Conservation (phyloP, 441 rosid genomes). For the Adansonia gregorii region DNA sequence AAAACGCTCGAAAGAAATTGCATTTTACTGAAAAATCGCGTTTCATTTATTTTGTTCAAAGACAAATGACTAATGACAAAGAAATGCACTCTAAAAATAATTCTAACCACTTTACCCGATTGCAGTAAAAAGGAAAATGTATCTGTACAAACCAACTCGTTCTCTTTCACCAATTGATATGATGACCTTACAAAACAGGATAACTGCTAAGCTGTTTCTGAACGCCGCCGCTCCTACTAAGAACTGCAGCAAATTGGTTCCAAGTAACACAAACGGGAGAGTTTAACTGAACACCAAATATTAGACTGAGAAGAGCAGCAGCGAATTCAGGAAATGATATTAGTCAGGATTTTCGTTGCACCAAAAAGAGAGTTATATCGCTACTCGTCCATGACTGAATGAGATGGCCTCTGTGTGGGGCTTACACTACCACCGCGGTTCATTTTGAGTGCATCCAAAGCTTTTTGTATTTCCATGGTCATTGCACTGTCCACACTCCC, state of each 20-base stretch:
- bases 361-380: not conserved
- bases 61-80: not conserved
- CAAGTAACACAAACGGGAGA: not conserved
- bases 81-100: not conserved
- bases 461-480: conserved; percentile 94
- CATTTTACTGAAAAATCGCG: not conserved
- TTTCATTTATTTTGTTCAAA: not conserved
- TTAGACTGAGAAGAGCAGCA: not conserved
- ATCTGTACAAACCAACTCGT: not conserved
- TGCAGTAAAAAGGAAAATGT: not conserved
- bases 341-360: not conserved
- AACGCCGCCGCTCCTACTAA: not conserved
- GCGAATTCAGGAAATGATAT: not conserved
- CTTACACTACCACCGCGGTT: conserved; percentile 71
- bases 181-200: not conserved
- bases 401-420: conserved; percentile 56
- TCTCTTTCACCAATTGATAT: not conserved
- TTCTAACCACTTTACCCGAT: not conserved
- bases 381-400: conserved; percentile 44
- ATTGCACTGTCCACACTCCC: conserved; percentile 98
- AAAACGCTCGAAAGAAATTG: not conserved
- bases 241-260: conserved; percentile 10
- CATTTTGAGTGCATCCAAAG: conserved; percentile 75
- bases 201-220: not conserved
- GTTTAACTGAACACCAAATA: not conserved